Base-by-base conservation (phyloP, 148 eudicot genomes). In the Dianthus caryophyllus region DNA sequence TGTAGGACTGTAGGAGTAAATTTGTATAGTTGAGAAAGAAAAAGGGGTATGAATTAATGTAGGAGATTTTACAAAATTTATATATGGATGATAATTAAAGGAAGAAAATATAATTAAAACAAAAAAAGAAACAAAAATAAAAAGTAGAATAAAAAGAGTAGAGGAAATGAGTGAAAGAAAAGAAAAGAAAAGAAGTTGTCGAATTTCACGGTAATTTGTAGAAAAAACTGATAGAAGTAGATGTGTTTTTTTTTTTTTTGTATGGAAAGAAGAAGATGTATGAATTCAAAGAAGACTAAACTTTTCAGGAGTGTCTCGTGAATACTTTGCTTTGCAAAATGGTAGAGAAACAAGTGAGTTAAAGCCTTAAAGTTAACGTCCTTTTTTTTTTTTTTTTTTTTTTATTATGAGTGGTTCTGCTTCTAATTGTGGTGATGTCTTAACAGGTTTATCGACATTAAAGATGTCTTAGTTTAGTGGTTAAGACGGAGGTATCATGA, bases 301-400 rank as follows among this genome's bases (percentile, higher is more conserved):
- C n/a, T 66, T 52, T 69, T 87, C 89, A 87, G 72, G 79, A 82
- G 66, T 26, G 80, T 78, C 96, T 67, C 87, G 96, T 88, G 96
- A 85, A n/a, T n/a, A n/a, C n/a, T n/a, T n/a, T n/a, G n/a, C n/a
- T n/a, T n/a, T n/a, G n/a, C n/a, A n/a, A n/a, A n/a, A n/a, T n/a
- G n/a, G n/a, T n/a, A n/a, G n/a, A n/a, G n/a, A n/a, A n/a, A n/a
- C n/a, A n/a, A n/a, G n/a, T n/a, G n/a, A n/a, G n/a, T n/a, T n/a
- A n/a, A n/a, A n/a, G n/a, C n/a, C n/a, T n/a, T n/a, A n/a, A n/a
- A n/a, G n/a, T n/a, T n/a, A n/a, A n/a, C n/a, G n/a, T n/a, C n/a
- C n/a, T n/a, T n/a, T n/a, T n/a, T n/a, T n/a, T n/a, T n/a, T n/a
- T n/a, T n/a, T n/a, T n/a, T n/a, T n/a, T n/a, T n/a, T n/a, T 7